Base-by-base conservation (phyloP, 768 basidiomycete species). In the Russula lepida region DNA sequence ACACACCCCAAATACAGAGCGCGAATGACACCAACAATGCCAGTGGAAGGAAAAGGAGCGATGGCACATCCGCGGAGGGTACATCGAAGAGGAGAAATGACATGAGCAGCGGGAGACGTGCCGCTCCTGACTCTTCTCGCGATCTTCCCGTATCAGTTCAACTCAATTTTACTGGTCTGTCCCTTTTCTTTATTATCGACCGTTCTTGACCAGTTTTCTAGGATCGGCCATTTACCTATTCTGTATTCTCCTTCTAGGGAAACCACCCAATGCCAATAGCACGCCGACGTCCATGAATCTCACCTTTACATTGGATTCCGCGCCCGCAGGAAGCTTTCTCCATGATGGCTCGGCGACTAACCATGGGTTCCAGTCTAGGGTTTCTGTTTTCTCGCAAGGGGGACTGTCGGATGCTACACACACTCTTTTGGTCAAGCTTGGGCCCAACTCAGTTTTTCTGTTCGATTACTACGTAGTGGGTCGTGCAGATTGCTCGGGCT, bases 191-290 rank as follows among this genome's bases (percentile, higher is more conserved):
- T 6, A 4, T 15, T 25, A 13, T 1, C 23, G 23, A 47, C 17
- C 4, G 27, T 35, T 3, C 15, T n/a, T 59, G 9, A 56, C 39
- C 7, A 17, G n/a, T 58, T 63, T 49, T 47, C 4, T 65, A 83
- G 81, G 81, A 12, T 74, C 77, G 27, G 79, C 78, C 8, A 69
- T 83, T 25, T 81, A 77, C 62, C 66, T 83, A 27, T 83, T 71
- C 66, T 76, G 74, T 41, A 66, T 79, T 41, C 68, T 75, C 33
- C 76, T 76, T 27, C 6, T 27, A 17, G 13, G 6, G 12, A 25
- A 25, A 6, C 46, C 9, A 27, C 15, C 2, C 25, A 15, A 27
- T 47, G 25, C 25, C 46, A 6, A 47, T 15, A 27, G 21, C 46
- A 23, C 46, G 21, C 43, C 6, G 25, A 25, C 23, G 23, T 13